Evolutionary conservation across 306 rosid species (phyloP), one percentile per base, ranked within the genome.

Genomic region (Vigna radiata): DNA sequence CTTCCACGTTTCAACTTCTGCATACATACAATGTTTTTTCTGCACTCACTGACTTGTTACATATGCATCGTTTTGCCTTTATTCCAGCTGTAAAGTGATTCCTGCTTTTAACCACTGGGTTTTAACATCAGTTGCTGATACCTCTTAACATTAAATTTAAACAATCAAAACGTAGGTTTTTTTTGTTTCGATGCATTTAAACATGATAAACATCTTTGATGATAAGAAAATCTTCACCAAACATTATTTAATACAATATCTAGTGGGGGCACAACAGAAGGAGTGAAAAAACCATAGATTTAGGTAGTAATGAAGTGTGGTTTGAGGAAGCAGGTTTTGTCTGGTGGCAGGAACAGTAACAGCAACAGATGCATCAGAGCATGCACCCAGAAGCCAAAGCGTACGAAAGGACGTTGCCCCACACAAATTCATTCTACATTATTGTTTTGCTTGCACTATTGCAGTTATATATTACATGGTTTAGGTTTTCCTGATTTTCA

Each of bases 1-100:
- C 86, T 77, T 82, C 66, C 76, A 77, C 82, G 86, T 71, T 56
- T 82, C 82, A 80, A 73, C 59, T 73, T 73, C 19, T 5, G 18
- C 44, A 39, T 39, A 8, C 9, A 8, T 39, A 8, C 9, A 8
- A 39, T 39, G 44, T 39, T 39, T 8, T 8, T 39, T 39, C 44
- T 39, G 13, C 44, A 7, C 0, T 31, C 7, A 39, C 21, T 39
- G 39, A 10, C 44, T 17, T 44, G 15, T 31, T 46, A 13, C 21
- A 54, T 27, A 9, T 44, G 49, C 14, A 19, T 19, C 21, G 48
- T 43, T 10, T 43, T 43, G 48, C 48, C 48, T 37, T 69, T 16
- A 23, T 73, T 55, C 48, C 31, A 14, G 53, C 56, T 67, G 21
- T 67, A 50, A 60, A 69, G 55, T 62, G 37, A 19, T 31, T 70